These are phyloP conservation scores for Vigna mungo DNA, from an alignment of 306 rosid genomes.

Conservation along the genomic window DNA sequence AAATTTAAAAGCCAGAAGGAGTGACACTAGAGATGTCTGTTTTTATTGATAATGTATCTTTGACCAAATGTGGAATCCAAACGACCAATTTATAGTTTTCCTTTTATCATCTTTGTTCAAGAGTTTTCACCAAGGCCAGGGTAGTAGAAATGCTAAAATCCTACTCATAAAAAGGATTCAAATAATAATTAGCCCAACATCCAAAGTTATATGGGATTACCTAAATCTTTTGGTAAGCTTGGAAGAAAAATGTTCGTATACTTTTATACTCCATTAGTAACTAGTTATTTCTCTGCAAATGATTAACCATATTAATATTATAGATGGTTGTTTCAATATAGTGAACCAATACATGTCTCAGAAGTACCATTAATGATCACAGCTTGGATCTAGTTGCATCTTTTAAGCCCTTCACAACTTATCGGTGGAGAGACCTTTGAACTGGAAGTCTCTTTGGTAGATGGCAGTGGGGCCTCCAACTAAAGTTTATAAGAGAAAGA, in stretches of 20 bases:
- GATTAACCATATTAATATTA: not conserved
- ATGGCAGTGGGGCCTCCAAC: no score
- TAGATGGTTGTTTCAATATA: not conserved
- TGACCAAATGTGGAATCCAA: constrained; percentile 11
- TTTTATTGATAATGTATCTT: constrained; percentile 7
- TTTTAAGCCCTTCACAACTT: not conserved
- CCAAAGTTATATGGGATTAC: constrained; percentile 9
- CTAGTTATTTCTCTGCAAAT: constrained; percentile 9
- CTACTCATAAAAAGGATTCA: not conserved
- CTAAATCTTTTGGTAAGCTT: not conserved
- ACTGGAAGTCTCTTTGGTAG: not conserved
- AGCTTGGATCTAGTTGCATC: not conserved
- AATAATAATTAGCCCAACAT: constrained; percentile 2
- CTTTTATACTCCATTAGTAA: not conserved
- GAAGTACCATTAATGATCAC: constrained; percentile 3
- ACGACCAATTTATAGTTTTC: not conserved
- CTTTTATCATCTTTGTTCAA: not conserved
- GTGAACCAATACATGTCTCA: not conserved
- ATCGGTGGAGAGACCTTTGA: constrained; percentile 7
- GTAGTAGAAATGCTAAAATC: not conserved
- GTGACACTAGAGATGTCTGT: not conserved
- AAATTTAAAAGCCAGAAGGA: not conserved
- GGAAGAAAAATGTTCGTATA: constrained; percentile 13
- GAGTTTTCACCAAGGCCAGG: not conserved
- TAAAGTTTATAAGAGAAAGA: no score